Evolutionary conservation across 306 rosid species (phyloP).

Genomic region (Casuarina glauca): DNA sequence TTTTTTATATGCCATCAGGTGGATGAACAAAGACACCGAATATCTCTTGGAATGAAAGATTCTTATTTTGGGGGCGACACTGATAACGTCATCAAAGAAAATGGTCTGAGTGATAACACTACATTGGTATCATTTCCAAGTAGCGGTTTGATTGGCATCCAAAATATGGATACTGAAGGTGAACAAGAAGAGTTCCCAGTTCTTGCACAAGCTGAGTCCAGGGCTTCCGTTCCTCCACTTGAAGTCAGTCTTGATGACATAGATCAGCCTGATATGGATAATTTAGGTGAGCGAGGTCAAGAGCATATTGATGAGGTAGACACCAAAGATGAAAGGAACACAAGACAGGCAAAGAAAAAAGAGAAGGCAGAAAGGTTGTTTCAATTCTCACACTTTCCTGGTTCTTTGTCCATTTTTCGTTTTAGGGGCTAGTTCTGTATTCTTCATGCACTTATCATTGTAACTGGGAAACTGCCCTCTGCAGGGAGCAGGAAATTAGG

Average conservation of each 20-base stretch:
- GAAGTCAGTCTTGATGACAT: slow-evolving; percentile 80
- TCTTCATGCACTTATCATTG: neutral
- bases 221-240: slow-evolving; percentile 80
- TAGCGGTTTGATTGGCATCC: slow-evolving; percentile 33
- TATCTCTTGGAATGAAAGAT: slow-evolving; percentile 91
- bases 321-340: slow-evolving; percentile 50
- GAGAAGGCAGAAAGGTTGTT: slow-evolving; percentile 71
- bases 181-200: slow-evolving; percentile 39
- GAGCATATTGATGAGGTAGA: slow-evolving; percentile 38
- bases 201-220: slow-evolving; percentile 63
- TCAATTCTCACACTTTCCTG: slow-evolving; percentile 14
- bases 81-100: slow-evolving; percentile 33
- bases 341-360: slow-evolving; percentile 60
- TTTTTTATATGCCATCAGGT: slow-evolving; percentile 48
- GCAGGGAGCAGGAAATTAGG: slow-evolving; percentile 74
- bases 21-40: slow-evolving; percentile 63
- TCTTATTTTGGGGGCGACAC: slow-evolving; percentile 43
- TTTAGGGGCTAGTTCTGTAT: neutral
- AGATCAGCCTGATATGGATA: slow-evolving; percentile 39
- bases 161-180: slow-evolving; percentile 40
- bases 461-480: slow-evolving; percentile 14
- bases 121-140: slow-evolving; percentile 24
- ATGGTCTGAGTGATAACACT: slow-evolving; percentile 22
- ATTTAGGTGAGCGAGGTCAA: slow-evolving; percentile 35
- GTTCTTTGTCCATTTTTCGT: slow-evolving; percentile 5